Evolutionary conservation across 2,329 filamentous ascomycete species (phyloP), one percentile per base, ranked within the genome.

Genomic region (Talaromyces islandicus): DNA sequence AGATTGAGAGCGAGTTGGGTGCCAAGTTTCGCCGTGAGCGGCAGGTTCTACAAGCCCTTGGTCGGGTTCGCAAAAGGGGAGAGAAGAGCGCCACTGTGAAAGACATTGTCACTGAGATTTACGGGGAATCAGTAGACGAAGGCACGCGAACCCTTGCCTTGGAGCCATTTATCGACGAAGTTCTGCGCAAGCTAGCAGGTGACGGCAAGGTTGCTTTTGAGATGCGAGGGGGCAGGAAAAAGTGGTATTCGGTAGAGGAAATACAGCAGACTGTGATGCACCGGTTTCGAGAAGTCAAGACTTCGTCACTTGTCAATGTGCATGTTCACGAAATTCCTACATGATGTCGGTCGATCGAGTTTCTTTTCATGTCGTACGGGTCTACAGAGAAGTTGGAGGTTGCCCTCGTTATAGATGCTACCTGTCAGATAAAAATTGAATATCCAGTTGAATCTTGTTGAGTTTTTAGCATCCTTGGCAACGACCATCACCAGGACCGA

Each of bases 131-230:
- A 1, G 46, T 67, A 5, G 59, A 76, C 55, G 68, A 72, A n/a
- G 64, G 70, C 17, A 70, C 77, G 0, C 60, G 74, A 0, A 64
- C 69, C 10, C 54, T 70, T 64, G 78, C 75, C 0, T 25, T 81
- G 5, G 77, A 79, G 63, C 78, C 79, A 0, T 78, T 79, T 53
- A 73, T 73, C n/a, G 68, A 73, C 0, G 75, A 80, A 65, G 70
- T 79, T 0, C 59, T 81, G 32, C 54, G 70, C 29, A 80, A 80
- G 64, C 62, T 81, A 53, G 75, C 77, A 0, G 77, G 73, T 48
- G 78, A 80, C 63, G 68, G 71, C 0, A 74, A 67, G 53, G 77
- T 81, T 4, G 78, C 63, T 0, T 80, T 80, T 65, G 64, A 76
- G 59, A 58, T 78, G 2, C 66, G 68, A 35, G 66, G 58, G 2